Conservation (phyloP, 1,139 yeast species). For the Lodderomyces jiufengensis region DNA sequence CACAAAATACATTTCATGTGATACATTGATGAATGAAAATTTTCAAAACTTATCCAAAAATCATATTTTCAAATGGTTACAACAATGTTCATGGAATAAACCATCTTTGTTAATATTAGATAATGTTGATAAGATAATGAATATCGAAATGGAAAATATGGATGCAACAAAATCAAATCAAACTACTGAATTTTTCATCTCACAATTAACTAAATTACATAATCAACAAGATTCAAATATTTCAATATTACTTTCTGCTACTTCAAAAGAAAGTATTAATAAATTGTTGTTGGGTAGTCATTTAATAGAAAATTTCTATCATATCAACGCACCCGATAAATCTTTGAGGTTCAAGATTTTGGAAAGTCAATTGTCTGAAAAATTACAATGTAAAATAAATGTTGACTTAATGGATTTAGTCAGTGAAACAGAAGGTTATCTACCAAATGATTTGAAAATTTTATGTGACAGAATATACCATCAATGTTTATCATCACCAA, state of each 20-base stretch:
- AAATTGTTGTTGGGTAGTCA: constrained; percentile 63
- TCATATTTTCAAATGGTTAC: constrained; percentile 49
- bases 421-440: constrained; percentile 82
- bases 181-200: constrained; percentile 44
- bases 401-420: constrained; percentile 70
- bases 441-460: constrained; percentile 75
- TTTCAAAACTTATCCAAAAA: constrained; percentile 33
- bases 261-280: constrained; percentile 65
- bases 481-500: constrained; percentile 43
- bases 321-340: constrained; percentile 69
- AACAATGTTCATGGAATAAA: constrained; percentile 71
- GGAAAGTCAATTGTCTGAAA: constrained; percentile 37
- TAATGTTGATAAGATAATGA: constrained; percentile 72
- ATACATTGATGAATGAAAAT: constrained; percentile 52
- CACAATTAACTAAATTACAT: constrained; percentile 39
- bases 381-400: constrained; percentile 27
- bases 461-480: constrained; percentile 74
- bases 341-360: constrained; percentile 53
- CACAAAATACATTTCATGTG: constrained; percentile 49
- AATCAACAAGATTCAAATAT: constrained; percentile 43
- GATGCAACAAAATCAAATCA: constrained; percentile 61
- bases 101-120: constrained; percentile 78
- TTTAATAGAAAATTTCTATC: constrained; percentile 60
- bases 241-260: constrained; percentile 54
- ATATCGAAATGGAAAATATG: constrained; percentile 69